Evolutionary conservation across 106 monocot genomes (phyloP).

Genomic region (Amphibolis antarctica): DNA sequence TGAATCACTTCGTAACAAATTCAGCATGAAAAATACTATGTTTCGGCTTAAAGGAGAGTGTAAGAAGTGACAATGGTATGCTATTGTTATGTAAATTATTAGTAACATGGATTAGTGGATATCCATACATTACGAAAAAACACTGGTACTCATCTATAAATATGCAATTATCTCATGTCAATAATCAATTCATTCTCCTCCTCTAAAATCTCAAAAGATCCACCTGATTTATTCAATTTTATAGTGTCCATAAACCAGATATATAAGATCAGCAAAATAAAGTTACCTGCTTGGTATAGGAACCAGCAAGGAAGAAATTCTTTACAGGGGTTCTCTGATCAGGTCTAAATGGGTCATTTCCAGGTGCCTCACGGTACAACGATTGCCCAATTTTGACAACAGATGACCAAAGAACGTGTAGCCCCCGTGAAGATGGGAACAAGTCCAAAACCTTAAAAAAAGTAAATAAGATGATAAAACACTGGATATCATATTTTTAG

Average conservation of each 20-base stretch:
- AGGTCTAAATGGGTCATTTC: slow-evolving; percentile 85
- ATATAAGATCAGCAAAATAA: background rate
- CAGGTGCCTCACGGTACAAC: slow-evolving; percentile 80
- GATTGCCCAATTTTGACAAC: slow-evolving; percentile 94
- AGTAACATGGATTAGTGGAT: too few relatives aligned
- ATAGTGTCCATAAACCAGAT: background rate
- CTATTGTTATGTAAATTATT: too few relatives aligned
- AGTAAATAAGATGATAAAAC: background rate
- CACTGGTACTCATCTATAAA: too few relatives aligned
- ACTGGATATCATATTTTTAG: background rate
- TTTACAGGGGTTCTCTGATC: slow-evolving; percentile 91
- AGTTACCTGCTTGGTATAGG: slow-evolving; percentile 90
- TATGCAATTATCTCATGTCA: too few relatives aligned
- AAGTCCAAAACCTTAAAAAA: slow-evolving; percentile 56
- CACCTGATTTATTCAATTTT: background rate
- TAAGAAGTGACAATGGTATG: too few relatives aligned
- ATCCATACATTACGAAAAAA: too few relatives aligned
- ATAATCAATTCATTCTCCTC: too few relatives aligned
- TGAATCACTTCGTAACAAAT: too few relatives aligned
- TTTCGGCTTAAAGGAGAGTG: too few relatives aligned
- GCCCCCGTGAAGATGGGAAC: slow-evolving; percentile 74
- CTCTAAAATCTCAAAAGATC: too few relatives aligned
- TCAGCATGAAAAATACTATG: too few relatives aligned
- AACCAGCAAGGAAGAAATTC: slow-evolving; percentile 95
- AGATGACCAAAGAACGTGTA: slow-evolving; percentile 81